A percentile compares a stretch with the other conserved stretches of the same genome.
These are phyloP conservation scores for Xylariaceae sp. DNA, from an alignment of 2,329 filamentous ascomycete species.

Conservation along the genomic window DNA sequence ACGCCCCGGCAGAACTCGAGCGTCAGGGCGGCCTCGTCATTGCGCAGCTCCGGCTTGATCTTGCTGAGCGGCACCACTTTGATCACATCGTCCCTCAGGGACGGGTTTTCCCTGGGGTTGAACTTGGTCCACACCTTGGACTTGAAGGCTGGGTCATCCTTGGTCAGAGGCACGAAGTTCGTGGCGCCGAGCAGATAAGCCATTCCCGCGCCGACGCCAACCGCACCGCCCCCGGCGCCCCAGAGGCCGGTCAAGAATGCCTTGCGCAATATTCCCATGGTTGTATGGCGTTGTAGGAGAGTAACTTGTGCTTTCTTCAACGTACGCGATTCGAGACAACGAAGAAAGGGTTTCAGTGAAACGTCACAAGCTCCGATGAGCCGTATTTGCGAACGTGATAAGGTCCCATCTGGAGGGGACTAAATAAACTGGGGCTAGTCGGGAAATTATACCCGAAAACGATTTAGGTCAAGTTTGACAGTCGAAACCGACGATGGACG, in stretches of 20 bases:
- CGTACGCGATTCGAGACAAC: no score
- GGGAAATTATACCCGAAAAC: neutral
- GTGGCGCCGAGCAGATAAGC: conserved; percentile 50
- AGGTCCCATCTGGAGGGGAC: conserved; percentile 11
- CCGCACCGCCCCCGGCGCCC: conserved; percentile 43
- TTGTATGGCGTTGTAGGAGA: neutral
- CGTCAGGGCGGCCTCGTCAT: conserved; percentile 52
- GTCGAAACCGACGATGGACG: neutral
- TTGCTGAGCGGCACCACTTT: conserved; percentile 56
- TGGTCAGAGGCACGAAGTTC: conserved; percentile 50
- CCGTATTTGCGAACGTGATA: neutral
- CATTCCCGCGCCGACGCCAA: conserved; percentile 43
- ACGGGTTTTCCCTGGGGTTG: conserved; percentile 59
- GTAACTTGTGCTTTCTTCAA: no score
- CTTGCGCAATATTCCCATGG: conserved; percentile 50
- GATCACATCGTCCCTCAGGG: conserved; percentile 59
- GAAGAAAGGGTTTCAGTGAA: no score
- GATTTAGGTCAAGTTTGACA: neutral
- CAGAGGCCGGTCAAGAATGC: conserved; percentile 39
- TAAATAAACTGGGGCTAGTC: neutral
- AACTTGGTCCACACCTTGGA: conserved; percentile 50
- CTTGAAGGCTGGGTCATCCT: conserved; percentile 56
- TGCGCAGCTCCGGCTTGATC: conserved; percentile 59
- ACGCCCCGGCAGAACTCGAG: conserved; percentile 63
- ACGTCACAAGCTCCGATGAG: neutral